Conservation (phyloP, 345 rosid genomes). For the Salix caprea region DNA sequence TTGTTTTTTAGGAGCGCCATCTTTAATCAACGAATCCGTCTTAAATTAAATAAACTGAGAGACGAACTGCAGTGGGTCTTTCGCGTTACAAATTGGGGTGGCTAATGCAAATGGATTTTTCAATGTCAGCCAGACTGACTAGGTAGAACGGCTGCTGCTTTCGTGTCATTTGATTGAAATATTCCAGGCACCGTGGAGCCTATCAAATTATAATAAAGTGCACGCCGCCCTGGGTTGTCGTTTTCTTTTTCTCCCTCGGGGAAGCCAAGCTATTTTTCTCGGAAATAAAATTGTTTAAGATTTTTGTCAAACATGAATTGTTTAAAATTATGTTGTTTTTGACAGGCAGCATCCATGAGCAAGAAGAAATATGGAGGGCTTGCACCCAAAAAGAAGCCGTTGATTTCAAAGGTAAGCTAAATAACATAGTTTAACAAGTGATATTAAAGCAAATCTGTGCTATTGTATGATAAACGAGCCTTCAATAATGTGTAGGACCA, state of each 20-base stretch:
- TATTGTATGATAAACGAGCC: not conserved
- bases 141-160: too few relatives aligned
- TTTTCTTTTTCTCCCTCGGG: too few relatives aligned
- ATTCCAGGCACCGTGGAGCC: not conserved
- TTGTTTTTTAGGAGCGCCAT: not conserved
- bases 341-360: conserved; percentile 26
- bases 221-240: too few relatives aligned
- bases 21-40: not conserved
- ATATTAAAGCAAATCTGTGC: not conserved
- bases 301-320: not conserved
- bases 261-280: too few relatives aligned
- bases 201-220: not conserved
- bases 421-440: not conserved
- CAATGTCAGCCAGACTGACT: too few relatives aligned
- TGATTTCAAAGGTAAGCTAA: conserved; percentile 55
- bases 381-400: conserved; percentile 80
- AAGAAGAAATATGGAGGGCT: conserved; percentile 70
- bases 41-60: too few relatives aligned
- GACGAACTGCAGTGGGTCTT: not conserved
- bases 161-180: too few relatives aligned
- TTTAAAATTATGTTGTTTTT: not conserved
- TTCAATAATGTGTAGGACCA: conserved; percentile 39
- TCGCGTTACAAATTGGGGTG: not conserved
- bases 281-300: not conserved
- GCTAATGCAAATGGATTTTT: too few relatives aligned